Evolutionary conservation across 768 basidiomycete genomes (phyloP).

Genomic region (Mycena albidolilacea): DNA sequence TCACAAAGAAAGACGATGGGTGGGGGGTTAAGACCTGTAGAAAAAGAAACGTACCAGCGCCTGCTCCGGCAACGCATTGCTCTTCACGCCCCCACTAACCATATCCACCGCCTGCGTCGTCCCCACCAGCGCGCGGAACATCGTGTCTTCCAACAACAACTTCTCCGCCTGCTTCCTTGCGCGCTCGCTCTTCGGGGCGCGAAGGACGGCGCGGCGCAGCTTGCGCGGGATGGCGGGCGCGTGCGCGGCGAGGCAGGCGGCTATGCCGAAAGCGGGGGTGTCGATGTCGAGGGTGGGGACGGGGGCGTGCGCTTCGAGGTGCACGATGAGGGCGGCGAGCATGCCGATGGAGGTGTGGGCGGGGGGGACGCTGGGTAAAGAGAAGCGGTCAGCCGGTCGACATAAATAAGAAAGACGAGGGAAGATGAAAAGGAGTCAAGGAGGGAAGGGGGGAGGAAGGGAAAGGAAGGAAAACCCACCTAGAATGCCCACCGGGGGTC

Average conservation of each 20-base stretch:
- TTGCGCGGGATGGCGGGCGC: slow-evolving; percentile 57
- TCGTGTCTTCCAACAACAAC: slow-evolving; percentile 43
- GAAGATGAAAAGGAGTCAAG: no score
- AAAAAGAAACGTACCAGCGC: slow-evolving; percentile 42
- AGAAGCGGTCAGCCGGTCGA: no score
- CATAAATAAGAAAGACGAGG: no score
- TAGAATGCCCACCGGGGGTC: slow-evolving; percentile 75
- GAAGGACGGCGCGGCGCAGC: slow-evolving; percentile 52
- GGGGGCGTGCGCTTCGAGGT: slow-evolving; percentile 63
- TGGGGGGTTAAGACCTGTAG: no score
- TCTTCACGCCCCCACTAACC: slow-evolving; percentile 56
- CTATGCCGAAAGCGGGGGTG: slow-evolving; percentile 49
- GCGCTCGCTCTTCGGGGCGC: slow-evolving; percentile 52
- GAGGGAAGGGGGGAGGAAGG: no score
- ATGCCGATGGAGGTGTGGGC: slow-evolving; percentile 65
- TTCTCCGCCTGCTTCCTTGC: slow-evolving; percentile 58
- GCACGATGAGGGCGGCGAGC: slow-evolving; percentile 64
- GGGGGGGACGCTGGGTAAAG: slow-evolving; percentile 30
- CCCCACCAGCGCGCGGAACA: slow-evolving; percentile 50
- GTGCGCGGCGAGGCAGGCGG: slow-evolving; percentile 66
- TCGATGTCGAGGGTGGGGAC: slow-evolving; percentile 47
- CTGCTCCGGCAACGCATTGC: slow-evolving; percentile 71
- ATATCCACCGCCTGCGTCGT: slow-evolving; percentile 76
- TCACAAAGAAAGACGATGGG: no score
- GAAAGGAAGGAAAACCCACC: no score